phyloP scores from a whole-genome alignment of 768 basidiomycete genomes.

The Coprinopsis marcescibilis region DNA sequence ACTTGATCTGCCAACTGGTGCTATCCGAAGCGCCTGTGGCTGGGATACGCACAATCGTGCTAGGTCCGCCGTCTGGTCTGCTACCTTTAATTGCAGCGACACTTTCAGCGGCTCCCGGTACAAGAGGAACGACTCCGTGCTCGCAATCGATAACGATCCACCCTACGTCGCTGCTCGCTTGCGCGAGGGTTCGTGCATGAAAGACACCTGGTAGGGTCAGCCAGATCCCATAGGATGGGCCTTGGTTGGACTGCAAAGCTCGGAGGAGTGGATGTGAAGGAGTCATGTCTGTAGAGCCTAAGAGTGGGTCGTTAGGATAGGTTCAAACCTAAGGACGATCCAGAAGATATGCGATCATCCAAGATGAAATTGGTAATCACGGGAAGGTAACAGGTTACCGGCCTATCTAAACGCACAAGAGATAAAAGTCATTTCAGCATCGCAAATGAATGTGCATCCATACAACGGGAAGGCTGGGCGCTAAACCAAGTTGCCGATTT shows the following conservation, averaged over 20 bases:
- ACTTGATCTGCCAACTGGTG: conserved; percentile 68
- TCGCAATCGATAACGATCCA: conserved; percentile 69
- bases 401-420: too few species aligned
- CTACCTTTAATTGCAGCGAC: conserved; percentile 49
- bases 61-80: conserved; percentile 38
- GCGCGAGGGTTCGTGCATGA: conserved; percentile 53
- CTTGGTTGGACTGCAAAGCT: conserved; percentile 45
- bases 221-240: conserved; percentile 63
- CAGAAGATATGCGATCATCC: too few species aligned
- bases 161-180: conserved; percentile 48
- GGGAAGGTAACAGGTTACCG: too few species aligned
- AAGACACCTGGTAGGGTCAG: conserved; percentile 54
- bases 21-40: conserved; percentile 53
- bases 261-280: conserved; percentile 43
- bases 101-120: conserved; percentile 51
- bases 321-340: too few species aligned
- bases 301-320: too few species aligned
- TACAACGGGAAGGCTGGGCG: too few species aligned
- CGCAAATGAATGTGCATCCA: too few species aligned
- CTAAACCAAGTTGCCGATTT: too few species aligned
- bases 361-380: too few species aligned
- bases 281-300: too few species aligned
- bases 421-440: too few species aligned
- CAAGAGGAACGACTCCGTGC: conserved; percentile 53
- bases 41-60: conserved; percentile 55